Base-by-base conservation (phyloP, 805 yeast species). In the Blastobotrys peoriensis region DNA sequence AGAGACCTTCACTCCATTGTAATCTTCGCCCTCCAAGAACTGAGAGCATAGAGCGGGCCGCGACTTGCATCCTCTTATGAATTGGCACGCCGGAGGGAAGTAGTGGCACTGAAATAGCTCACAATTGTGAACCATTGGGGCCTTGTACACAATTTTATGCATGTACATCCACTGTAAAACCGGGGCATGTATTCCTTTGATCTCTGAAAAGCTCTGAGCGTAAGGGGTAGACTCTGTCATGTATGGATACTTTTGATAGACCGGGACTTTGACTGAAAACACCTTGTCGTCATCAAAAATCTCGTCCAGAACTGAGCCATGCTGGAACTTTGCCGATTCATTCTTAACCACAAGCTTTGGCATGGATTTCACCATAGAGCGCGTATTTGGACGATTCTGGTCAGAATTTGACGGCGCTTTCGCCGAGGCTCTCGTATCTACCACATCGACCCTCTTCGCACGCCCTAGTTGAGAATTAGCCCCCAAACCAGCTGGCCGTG, bases 51-150 rank as follows among this genome's bases (percentile, higher is more conserved):
- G 15, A 2, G 56, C 43, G 4, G 55, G 55, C 13, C 57, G 40
- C 2, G 53, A 45, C 30, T 54, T 54, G 15, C 57, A 46, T 5
- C 55, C 56, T 8, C 28, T 10, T 34, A 46, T 30, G 9, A 50
- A 8, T 19, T 46, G 35, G 27, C 50, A 54, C 50, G 49, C 46
- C 4, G 51, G 51, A 9, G 57, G 56, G 20, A 43, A 48, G 37
- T 45, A 54, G 25, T 16, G 28, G 2, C 44, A 50, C 9, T 25
- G 37, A 18, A 52, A 50, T 15, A 40, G 27, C 35, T 48, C 44
- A 19, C 53, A 52, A 10, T 22, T 27, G 41, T 52, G 45, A 3
- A 43, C 33, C 2, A 15, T 20, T 6, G 50, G 50, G 13, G 51
- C 40, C 3, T 16, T 22, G 13, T 16, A 9, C 8, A 48, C 35